phyloP scores from a whole-genome alignment of 176 grass and related monocot genomes.

The Avena eriantha region DNA sequence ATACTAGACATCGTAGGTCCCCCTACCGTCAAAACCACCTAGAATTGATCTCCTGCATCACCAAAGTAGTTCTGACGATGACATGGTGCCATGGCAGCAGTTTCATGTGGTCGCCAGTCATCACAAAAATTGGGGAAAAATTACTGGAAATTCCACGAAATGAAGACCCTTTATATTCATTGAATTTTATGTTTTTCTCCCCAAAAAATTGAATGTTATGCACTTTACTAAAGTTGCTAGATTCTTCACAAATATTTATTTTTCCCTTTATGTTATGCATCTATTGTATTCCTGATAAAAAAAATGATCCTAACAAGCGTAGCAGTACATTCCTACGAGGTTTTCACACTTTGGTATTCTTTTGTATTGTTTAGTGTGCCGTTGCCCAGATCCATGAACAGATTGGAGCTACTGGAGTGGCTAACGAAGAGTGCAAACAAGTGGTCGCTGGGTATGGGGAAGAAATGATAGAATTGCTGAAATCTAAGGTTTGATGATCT shows the following conservation, averaged over 20 bases:
- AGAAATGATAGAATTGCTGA: conserved; percentile 70
- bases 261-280: neutral
- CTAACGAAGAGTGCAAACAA: conserved; percentile 84
- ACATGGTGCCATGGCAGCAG: neutral
- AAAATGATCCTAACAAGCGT: too few relatives aligned
- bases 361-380: conserved; percentile 48
- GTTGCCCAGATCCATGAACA: conserved; percentile 80
- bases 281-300: too few relatives aligned
- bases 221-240: neutral
- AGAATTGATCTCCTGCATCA: neutral
- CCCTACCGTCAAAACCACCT: neutral
- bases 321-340: too few relatives aligned
- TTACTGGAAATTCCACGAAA: neutral
- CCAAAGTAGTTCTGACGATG: neutral
- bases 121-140: neutral
- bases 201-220: neutral
- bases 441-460: conserved; percentile 72
- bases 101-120: neutral
- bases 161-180: neutral
- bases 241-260: neutral
- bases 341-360: neutral
- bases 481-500: conserved; percentile 57
- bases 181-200: neutral
- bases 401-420: conserved; percentile 80
- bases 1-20: neutral